Evolutionary conservation across 2,329 filamentous ascomycete species (phyloP).

Genomic region (Pseudopyrenochaeta lycopersici): DNA sequence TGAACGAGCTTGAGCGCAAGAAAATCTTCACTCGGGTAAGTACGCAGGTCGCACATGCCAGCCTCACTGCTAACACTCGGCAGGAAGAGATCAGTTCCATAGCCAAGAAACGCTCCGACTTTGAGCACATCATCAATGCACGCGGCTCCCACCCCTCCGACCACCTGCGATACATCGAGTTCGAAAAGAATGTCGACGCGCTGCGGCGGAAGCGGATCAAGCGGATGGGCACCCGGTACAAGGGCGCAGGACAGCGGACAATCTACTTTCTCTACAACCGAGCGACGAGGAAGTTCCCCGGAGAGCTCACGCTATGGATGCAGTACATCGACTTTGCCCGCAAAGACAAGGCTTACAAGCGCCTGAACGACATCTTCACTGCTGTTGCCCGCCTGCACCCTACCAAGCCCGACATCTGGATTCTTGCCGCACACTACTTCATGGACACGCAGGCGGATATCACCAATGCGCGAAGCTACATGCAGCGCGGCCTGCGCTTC

Average conservation of each 20-base stretch:
- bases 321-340: slow-evolving; percentile 87
- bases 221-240: slow-evolving; percentile 78
- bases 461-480: slow-evolving; percentile 80
- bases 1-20: slow-evolving; percentile 91
- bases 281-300: slow-evolving; percentile 83
- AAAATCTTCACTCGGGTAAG: slow-evolving; percentile 83
- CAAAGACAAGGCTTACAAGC: slow-evolving; percentile 69
- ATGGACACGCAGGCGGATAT: slow-evolving; percentile 87
- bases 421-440: slow-evolving; percentile 79
- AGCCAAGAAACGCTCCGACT: slow-evolving; percentile 88
- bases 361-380: slow-evolving; percentile 67
- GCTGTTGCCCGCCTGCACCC: slow-evolving; percentile 85
- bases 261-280: slow-evolving; percentile 91
- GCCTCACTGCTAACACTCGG: slow-evolving; percentile 10
- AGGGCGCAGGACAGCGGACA: slow-evolving; percentile 77
- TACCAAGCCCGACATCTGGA: slow-evolving; percentile 83
- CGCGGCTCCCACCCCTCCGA: slow-evolving; percentile 76
- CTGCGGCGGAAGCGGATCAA: slow-evolving; percentile 84
- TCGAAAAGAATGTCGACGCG: slow-evolving; percentile 73
- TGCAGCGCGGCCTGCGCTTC: slow-evolving; percentile 91
- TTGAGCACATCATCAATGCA: slow-evolving; percentile 89
- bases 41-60: not conserved
- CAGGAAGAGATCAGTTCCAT: slow-evolving; percentile 90
- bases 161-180: slow-evolving; percentile 83
- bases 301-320: slow-evolving; percentile 83